Base-by-base conservation (phyloP, 2,329 filamentous ascomycete genomes). In the Talaromyces sp. region DNA sequence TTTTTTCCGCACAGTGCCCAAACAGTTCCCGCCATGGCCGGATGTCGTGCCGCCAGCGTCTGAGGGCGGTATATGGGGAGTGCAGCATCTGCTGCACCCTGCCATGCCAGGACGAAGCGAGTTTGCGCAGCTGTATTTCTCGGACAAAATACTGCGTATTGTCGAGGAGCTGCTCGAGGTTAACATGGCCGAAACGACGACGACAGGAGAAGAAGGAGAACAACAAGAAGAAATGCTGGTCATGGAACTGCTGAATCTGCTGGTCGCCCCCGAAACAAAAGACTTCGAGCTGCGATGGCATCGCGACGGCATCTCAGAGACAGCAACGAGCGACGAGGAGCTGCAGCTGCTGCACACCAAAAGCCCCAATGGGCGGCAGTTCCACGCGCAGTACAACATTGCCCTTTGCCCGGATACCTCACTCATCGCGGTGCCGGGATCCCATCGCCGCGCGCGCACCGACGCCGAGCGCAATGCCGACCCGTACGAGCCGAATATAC, bases 21-120 rank as follows among this genome's bases (percentile, higher is more conserved):
- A 96, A 75, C 91, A 96, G 75, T 96, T 96, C 77, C 92, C 91
- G 0, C 92, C 92, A 0, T 96, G 91, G 91, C 79, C 83, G 4
- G 80, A 80, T n/a, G 79, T 80, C 55, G 77, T 81, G 1, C 78
- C 80, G 0, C 75, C 78, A 1, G 73, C 74, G 41, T 71, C 71
- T 0, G 73, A 79, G 55, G 76, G 81, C 56, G 90, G 90, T 21
- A 96, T 96, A 74, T 96, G 91, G 92, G 91, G 91, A 64, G 88
- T 96, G 2, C 91, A 96, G 79, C 89, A 93, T 74, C 82, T 96
- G 5, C 81, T 96, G 68, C 88, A 93, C 73, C 91, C 91, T 0
- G 78, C 81, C 1, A 84, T 93, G 66, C 83, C 86, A 0, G 82
- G 84, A 58, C 81, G 84, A 62, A 73, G 80, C 2, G 71, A 81